Base-by-base conservation (phyloP, 2,329 filamentous ascomycete genomes). In the Colletotrichum sp. region DNA sequence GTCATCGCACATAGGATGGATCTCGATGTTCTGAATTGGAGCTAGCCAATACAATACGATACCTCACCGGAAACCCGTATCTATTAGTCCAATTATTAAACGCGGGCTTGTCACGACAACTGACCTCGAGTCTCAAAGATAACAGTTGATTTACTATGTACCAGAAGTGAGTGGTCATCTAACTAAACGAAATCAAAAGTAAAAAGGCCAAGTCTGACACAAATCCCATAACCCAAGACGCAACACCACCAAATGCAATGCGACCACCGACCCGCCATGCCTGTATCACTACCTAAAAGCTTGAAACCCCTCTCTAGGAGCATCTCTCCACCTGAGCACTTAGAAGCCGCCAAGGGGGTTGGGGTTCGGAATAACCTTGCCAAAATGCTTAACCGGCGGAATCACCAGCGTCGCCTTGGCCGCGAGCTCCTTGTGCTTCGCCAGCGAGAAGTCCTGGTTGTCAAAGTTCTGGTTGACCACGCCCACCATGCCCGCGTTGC, bases 381-480 rank as follows among this genome's bases (percentile, higher is more conserved):
- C 87, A 12, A 84, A 85, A 79, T 85, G 83, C 59, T 84, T 73
- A 5, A 77, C 65, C 5, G 79, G 69, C 22, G 85, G 85, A 9
- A 85, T 79, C 12, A 83, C 4, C 77, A 71, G 8, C 71, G 32
- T 79, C 15, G 83, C 84, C 16, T 72, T 62, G 18, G 83, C 84
- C 10, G 87, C 86, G 3, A 84, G 78, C 18, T 81, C 80, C 79
- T 81, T 83, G 81, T 87, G 84, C 28, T 80, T 81, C 16, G 81
- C 76, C 22, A 88, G 83, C 62, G 83, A 88, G 76, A 83, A 81
- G 64, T 84, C 83, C 75, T 81, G 79, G 30, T 82, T 77, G 78
- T 84, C 78, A n/a, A 87, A 86, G 80, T 85, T 83, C 81, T 88
- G 87, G 82, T 90, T 90, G 82, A 90, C 86, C 55, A 88, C 85